Base-by-base conservation (phyloP, 73 alveolate genomes). In the Tetrahymena borealis region DNA sequence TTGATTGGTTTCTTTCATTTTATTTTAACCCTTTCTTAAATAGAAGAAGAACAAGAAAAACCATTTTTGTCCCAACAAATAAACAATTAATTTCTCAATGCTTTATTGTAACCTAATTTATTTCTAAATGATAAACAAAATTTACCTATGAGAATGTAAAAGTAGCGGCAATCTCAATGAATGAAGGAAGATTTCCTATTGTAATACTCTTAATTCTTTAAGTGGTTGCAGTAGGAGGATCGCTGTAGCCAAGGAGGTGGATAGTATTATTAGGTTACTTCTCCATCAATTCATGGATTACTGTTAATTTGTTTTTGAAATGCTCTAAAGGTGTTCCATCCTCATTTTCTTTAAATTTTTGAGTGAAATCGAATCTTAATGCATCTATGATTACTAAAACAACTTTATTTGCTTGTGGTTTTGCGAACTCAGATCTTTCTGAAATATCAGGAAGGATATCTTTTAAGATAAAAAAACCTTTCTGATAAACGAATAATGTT, bases 141-240 rank as follows among this genome's bases (percentile, higher is more conserved):
- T 10, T 12, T 60, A 60, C 85, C 85, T 39, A 28, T 15, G 79
- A 78, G n/a, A 92, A 33, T 15, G 95, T 95, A 40, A 96, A 91
- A 78, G 94, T 96, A 39, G 92, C 97, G 13, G 96, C 92, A 20
- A 95, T 40, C 35, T 96, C 98, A 77, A 96, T 79, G 90, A 91
- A 96, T 13, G 98, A 95, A 20, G 96, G 97, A 79, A 96, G 43
- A 33, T 96, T 78, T 15, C 98, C 98, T 0, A 96, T 95, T 11
- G 92, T 20, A 1, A 96, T 39, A 10, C 95, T 95, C 90, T 96
- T 96, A 60, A 96, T 92, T 42, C 98, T 90, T 38, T 93, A 95
- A 39, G 94, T 90, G 1, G 98, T 96, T 32, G 94, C 95, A 15
- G 98, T 96, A 9, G 98, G 98, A 92, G 96, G 96, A 40, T 96